Evolutionary conservation across 148 eudicot genomes (phyloP), one percentile per base, ranked within the genome.

Genomic region (Polygonum aviculare): DNA sequence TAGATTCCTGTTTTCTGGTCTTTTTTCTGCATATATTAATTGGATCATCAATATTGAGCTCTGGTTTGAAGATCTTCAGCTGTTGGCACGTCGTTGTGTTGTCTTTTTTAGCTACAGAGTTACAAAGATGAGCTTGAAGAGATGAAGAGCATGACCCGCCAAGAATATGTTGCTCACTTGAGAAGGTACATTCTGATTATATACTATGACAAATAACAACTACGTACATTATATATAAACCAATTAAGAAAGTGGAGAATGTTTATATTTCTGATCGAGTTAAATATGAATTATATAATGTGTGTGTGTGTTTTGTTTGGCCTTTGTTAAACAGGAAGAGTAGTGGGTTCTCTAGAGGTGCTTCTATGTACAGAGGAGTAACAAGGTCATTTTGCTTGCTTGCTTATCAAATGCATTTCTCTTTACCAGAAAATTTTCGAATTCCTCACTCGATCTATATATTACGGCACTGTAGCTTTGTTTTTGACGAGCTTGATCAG

Each of bases 341-440:
- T 77, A 94, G 98, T 79, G 98, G 98, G 7, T 94, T 94, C 74
- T 94, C 98, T 1, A 86, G 98, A 73, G 98, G 98, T 0, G 98
- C 97, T 82, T 94, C 98, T 0, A 87, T 94, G 63, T 94, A 91
- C 78, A 82, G 98, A 84, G 98, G 98, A 77, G 98, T 94, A 1
- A 94, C 98, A 84, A 94, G 98, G 98, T 92, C 5, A n/a, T 62
- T 19, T 11, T 60, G 36, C 69, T 41, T 60, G 36, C 69, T 41
- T 41, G 45, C 45, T 41, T 41, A 41, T 41, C 45, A 41, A 41
- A 41, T 0, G 45, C 45, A 41, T 41, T 41, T 7, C 45, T 7
- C 45, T 41, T 41, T 41, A 41, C 10, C 47, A 44, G 47, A 7
- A 44, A 6, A 44, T 1, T 44, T 44, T 6, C 9, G 9, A 44